These are phyloP conservation scores for Coemansia sp. DNA, from an alignment of 192 early-diverging fungal species.

Conservation along the genomic window DNA sequence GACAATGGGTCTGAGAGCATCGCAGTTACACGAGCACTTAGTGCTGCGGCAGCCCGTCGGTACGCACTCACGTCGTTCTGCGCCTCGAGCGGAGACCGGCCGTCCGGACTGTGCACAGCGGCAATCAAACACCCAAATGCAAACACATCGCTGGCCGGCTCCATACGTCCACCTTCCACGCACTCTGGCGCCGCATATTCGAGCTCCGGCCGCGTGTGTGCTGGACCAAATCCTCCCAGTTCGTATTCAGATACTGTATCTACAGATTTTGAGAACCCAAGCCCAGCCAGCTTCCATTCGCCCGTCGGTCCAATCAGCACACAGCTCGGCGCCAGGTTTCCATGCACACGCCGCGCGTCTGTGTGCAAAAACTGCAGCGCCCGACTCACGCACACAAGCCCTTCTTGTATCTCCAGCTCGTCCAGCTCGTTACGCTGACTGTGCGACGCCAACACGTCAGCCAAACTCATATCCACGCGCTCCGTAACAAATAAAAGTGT, in stretches of 20 bases:
- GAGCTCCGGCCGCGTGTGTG: conserved; percentile 59
- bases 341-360: conserved; percentile 73
- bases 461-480: conserved; percentile 62
- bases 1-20: conserved; percentile 56
- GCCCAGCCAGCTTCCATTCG: conserved; percentile 80
- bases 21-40: conserved; percentile 32
- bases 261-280: conserved; percentile 57
- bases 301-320: conserved; percentile 77
- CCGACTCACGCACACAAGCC: conserved; percentile 68
- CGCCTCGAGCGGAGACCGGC: conserved; percentile 51
- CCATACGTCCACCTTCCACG: conserved; percentile 58
- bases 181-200: conserved; percentile 72
- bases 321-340: conserved; percentile 68
- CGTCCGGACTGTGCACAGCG: conserved; percentile 58
- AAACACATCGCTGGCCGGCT: conserved; percentile 69
- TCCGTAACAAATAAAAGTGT: conserved; percentile 75
- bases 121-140: conserved; percentile 76
- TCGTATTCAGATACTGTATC: no score
- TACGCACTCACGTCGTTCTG: conserved; percentile 65
- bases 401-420: conserved; percentile 74
- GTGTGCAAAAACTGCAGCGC: conserved; percentile 75
- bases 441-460: conserved; percentile 57
- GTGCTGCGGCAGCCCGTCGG: conserved; percentile 53
- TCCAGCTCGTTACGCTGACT: conserved; percentile 37
- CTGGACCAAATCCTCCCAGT: no score